Percentiles rank a stretch among this genome's conserved stretches.
phyloP scores from a whole-genome alignment of 768 basidiomycete genomes.

The Lactifluus rugatus region DNA sequence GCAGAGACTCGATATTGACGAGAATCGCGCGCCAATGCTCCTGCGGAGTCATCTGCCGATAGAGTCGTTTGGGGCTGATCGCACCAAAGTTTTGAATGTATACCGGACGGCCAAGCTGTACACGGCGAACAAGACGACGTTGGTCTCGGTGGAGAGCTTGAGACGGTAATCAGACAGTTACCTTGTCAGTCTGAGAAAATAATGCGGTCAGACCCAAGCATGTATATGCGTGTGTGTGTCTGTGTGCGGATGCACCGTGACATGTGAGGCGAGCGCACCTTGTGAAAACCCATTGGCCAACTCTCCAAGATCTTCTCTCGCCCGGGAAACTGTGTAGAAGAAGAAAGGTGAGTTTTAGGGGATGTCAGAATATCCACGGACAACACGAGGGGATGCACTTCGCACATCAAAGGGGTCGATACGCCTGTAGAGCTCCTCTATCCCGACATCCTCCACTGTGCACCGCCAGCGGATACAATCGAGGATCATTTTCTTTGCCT shows the following conservation, averaged over 20 bases:
- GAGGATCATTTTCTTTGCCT: constrained; percentile 54
- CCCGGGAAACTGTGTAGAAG: constrained; percentile 47
- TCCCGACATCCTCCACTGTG: constrained; percentile 52
- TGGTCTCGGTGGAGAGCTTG: background rate
- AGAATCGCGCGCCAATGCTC: constrained; percentile 44
- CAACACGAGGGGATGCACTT: constrained; percentile 4
- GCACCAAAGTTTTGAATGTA: constrained; percentile 57
- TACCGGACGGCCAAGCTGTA: constrained; percentile 58
- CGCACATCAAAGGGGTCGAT: constrained; percentile 67
- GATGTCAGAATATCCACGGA: background rate
- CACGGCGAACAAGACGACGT: background rate
- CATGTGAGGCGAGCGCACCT: constrained; percentile 31
- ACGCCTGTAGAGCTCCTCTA: constrained; percentile 50
- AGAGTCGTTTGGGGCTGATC: constrained; percentile 47
- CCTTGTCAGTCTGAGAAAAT: constrained; percentile 55
- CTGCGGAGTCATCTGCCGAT: constrained; percentile 48
- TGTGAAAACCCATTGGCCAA: constrained; percentile 76
- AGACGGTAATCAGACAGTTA: constrained; percentile 18
- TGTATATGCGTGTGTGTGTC: background rate
- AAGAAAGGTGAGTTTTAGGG: background rate
- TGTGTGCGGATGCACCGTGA: background rate
- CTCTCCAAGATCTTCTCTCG: constrained; percentile 59
- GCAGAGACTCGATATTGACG: constrained; percentile 55
- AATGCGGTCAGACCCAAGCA: background rate
- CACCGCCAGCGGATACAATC: constrained; percentile 63